phyloP scores from a whole-genome alignment of 108 stramenopile genomes.

The Cylindrotheca closterium region DNA sequence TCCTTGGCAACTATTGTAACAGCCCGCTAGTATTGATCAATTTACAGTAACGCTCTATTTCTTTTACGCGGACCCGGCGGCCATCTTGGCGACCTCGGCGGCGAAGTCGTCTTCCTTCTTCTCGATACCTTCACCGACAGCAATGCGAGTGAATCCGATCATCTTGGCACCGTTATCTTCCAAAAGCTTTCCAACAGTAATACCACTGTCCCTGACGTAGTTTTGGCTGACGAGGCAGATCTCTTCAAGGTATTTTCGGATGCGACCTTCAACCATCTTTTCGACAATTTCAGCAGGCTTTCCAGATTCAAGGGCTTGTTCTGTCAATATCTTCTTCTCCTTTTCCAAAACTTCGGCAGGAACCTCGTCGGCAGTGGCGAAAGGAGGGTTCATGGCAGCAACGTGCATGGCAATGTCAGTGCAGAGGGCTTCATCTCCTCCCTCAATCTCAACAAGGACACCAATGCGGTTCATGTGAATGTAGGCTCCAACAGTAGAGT shows the following conservation, averaged over 20 bases:
- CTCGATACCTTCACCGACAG: constrained; percentile 83
- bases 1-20: no score
- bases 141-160: constrained; percentile 69
- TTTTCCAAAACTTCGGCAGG: constrained; percentile 74
- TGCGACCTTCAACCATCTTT: constrained; percentile 83
- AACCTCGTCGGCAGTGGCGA: constrained; percentile 71
- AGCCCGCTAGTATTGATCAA: no score
- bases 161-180: constrained; percentile 74
- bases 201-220: constrained; percentile 73
- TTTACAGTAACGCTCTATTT: no score
- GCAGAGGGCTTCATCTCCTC: constrained; percentile 46
- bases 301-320: constrained; percentile 63
- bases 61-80: constrained; percentile 11
- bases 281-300: constrained; percentile 80
- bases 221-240: constrained; percentile 72
- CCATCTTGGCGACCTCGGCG: constrained; percentile 79
- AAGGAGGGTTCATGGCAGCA: constrained; percentile 77
- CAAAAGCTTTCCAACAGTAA: constrained; percentile 71
- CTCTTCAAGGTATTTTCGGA: constrained; percentile 78
- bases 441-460: constrained; percentile 62
- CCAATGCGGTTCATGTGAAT: constrained; percentile 74
- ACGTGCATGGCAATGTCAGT: constrained; percentile 81
- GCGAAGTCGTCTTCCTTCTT: constrained; percentile 80
- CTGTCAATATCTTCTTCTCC: constrained; percentile 61
- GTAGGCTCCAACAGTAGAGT: constrained; percentile 58